A percentile compares a stretch with the other conserved stretches of the same genome.
phyloP scores from a whole-genome alignment of 805 yeast species.

The Candida peoriensis region DNA sequence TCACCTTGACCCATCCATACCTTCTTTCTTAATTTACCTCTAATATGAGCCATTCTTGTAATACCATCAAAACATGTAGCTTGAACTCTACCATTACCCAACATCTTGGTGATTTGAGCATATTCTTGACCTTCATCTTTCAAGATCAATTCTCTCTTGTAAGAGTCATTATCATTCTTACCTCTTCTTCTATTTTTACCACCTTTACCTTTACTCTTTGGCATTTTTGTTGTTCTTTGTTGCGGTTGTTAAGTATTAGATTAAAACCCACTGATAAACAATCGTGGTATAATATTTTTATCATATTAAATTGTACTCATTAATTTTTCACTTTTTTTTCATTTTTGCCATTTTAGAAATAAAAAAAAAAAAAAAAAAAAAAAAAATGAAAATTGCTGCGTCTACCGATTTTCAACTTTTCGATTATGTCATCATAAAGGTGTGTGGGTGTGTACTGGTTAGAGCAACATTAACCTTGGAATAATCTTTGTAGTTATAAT shows the following conservation, averaged over 20 bases:
- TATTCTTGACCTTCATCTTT: slow-evolving; percentile 98
- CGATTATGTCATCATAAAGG: background rate
- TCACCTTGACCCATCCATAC: slow-evolving; percentile 99
- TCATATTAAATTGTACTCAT: no score
- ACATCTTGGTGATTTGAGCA: slow-evolving; percentile 97
- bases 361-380: slow-evolving; percentile 3
- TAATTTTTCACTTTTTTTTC: slow-evolving; percentile 9
- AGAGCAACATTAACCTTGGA: background rate
- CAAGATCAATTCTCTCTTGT: slow-evolving; percentile 88
- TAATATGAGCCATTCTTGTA: slow-evolving; percentile 93
- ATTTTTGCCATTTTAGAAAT: slow-evolving; percentile 1
- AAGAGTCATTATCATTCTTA: slow-evolving; percentile 86
- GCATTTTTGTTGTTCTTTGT: slow-evolving; percentile 45
- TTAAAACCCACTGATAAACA: no score
- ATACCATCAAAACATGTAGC: slow-evolving; percentile 92
- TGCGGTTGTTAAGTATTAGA: background rate
- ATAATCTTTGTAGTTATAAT: no score
- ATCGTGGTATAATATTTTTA: no score
- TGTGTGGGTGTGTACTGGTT: background rate
- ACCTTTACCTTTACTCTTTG: slow-evolving; percentile 73
- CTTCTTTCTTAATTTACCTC: slow-evolving; percentile 99
- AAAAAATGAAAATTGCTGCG: background rate
- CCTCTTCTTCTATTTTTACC: slow-evolving; percentile 96
- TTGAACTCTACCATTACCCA: slow-evolving; percentile 96
- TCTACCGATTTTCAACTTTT: no score